phyloP scores from a whole-genome alignment of 176 grass and related monocot species.

The Cenchrus fungigraminus region DNA sequence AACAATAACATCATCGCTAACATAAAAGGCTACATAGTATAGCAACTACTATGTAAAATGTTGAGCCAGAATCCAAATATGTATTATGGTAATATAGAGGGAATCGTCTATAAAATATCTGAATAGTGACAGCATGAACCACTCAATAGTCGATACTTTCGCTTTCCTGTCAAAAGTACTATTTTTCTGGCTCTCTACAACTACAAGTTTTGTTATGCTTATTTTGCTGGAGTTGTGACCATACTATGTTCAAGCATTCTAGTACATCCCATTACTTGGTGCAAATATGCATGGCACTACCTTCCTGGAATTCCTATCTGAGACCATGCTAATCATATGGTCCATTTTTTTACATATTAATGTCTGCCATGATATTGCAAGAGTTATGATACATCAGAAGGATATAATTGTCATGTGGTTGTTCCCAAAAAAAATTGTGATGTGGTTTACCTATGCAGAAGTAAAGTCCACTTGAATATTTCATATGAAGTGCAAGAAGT shows the following conservation, averaged over 20 bases:
- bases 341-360: background rate
- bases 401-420: background rate
- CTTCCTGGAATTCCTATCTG: background rate
- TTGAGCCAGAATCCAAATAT: background rate
- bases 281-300: constrained; percentile 5
- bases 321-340: background rate
- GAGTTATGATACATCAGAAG: constrained; percentile 18
- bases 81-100: background rate
- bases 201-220: constrained; percentile 4
- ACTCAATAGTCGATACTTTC: background rate
- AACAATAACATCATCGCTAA: constrained; percentile 4
- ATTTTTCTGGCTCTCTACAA: background rate
- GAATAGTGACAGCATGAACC: constrained; percentile 2
- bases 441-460: background rate
- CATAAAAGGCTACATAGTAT: background rate
- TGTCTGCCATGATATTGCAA: background rate
- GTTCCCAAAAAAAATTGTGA: background rate
- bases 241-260: background rate
- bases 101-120: constrained; percentile 8
- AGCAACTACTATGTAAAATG: background rate
- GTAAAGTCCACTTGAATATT: background rate
- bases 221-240: background rate
- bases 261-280: background rate
- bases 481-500: background rate
- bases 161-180: background rate